Evolutionary conservation across 2,329 filamentous ascomycete species (phyloP).

Genomic region (Ampelomyces quisqualis): DNA sequence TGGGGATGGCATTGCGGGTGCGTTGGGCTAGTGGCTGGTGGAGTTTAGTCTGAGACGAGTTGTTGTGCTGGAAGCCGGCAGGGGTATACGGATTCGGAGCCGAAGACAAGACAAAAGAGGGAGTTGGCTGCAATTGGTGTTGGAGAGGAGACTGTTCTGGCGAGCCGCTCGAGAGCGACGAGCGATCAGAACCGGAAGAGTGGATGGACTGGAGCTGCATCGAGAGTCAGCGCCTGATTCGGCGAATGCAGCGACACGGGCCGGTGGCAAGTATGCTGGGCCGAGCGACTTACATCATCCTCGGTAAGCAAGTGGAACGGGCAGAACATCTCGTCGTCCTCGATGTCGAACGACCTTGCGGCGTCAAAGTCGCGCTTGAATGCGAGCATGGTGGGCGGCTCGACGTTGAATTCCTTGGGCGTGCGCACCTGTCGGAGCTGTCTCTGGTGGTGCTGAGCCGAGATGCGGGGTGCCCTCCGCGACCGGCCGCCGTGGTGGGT

Average conservation of each 20-base stretch:
- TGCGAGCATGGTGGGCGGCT: constrained; percentile 70
- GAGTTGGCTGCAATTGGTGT: constrained; percentile 71
- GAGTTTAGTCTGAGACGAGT: constrained; percentile 68
- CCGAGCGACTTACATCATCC: constrained; percentile 69
- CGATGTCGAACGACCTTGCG: constrained; percentile 88
- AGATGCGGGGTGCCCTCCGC: constrained; percentile 77
- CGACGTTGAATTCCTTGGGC: constrained; percentile 77
- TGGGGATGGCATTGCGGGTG: constrained; percentile 91
- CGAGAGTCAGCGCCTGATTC: constrained; percentile 35
- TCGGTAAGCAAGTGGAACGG: constrained; percentile 83
- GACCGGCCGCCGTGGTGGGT: constrained; percentile 82
- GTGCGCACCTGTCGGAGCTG: constrained; percentile 83
- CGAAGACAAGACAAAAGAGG: constrained; percentile 70
- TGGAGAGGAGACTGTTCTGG: constrained; percentile 89
- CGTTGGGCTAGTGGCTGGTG: constrained; percentile 90
- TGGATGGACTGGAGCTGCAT: constrained; percentile 84
- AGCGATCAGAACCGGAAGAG: constrained; percentile 85
- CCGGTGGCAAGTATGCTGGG: constrained; percentile 26
- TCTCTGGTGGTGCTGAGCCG: constrained; percentile 81
- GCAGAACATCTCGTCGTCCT: constrained; percentile 95
- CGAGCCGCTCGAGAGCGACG: constrained; percentile 90
- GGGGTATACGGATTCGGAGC: constrained; percentile 59
- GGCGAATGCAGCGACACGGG: constrained; percentile 24
- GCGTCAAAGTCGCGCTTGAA: constrained; percentile 90
- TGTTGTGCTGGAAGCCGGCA: constrained; percentile 59